Conservation (phyloP, 2,329 filamentous ascomycete genomes). For the Aschersonia sp. region DNA sequence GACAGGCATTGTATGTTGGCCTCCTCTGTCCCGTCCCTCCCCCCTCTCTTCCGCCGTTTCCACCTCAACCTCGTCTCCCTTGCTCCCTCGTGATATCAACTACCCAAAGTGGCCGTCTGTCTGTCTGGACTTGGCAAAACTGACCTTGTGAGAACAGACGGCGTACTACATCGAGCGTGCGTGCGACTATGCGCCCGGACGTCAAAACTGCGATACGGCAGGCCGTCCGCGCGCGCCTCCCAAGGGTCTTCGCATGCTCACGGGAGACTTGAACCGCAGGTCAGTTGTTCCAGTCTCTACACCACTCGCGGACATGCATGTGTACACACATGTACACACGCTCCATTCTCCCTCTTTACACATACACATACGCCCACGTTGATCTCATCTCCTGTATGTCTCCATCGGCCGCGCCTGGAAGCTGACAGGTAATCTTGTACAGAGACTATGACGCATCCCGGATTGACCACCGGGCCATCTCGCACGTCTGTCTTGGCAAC, state of each 20-base stretch:
- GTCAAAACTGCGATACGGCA: slow-evolving; percentile 8
- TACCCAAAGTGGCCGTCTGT: too few relatives aligned
- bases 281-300: slow-evolving; percentile 1
- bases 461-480: slow-evolving; percentile 34
- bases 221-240: slow-evolving; percentile 40
- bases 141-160: slow-evolving; percentile 5
- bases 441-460: slow-evolving; percentile 27
- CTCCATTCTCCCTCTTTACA: background rate
- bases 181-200: slow-evolving; percentile 12
- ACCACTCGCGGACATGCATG: background rate
- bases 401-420: too few relatives aligned
- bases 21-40: too few relatives aligned
- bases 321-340: background rate
- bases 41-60: background rate
- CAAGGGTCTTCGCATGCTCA: slow-evolving; percentile 49
- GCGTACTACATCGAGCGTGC: slow-evolving; percentile 13
- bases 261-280: slow-evolving; percentile 39
- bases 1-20: slow-evolving; percentile 11
- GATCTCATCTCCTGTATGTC: too few relatives aligned
- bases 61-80: background rate
- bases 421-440: too few relatives aligned
- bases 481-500: slow-evolving; percentile 38
- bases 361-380: too few relatives aligned
- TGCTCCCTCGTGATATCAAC: background rate
- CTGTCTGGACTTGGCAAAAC: too few relatives aligned